Evolutionary conservation across 805 yeast genomes (phyloP), one percentile per base, ranked within the genome.

Genomic region (Yarrowia hollandica): DNA sequence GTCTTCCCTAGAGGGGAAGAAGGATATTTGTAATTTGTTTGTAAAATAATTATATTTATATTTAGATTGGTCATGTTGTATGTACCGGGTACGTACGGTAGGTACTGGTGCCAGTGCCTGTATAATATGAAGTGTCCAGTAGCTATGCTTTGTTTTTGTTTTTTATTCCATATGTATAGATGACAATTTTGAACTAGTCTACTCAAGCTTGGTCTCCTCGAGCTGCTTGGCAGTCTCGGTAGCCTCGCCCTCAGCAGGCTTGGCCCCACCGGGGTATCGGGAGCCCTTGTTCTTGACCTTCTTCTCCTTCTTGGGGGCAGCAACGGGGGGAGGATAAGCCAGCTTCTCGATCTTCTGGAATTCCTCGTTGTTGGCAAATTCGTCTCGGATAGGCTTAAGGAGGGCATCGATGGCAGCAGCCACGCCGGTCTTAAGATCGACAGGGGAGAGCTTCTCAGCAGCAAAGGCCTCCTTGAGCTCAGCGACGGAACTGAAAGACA

Each of bases 381-480:
- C 89, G 62, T 81, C 84, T 71, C 90, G 86, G 60, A 94, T 83
- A 60, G 99, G 98, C 3, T 82, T 91, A 67, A 94, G 80, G 60
- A 94, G 77, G 44, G 72, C 82, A 72, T 90, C 87, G 68, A 94
- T 86, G 30, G 86, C 86, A 66, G 85, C 96, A 50, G 96, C 78
- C 57, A 92, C 92, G 73, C 99, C 99, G 4, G 85, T 74, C 74
- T 94, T 94, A 73, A 94, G 84, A 73, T 94, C 99, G 26, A 90
- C 94, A 26, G 99, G 98, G 33, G 94, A 81, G 67, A 94, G 80
- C 70, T 82, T 82, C 71, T 86, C 88, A 26, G 80, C 78, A 42
- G 80, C 85, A 74, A 79, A 94, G 65, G 86, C 96, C 33, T 75
- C 74, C 70, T 86, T 85, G 68, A 94, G 76, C 34, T 82, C 80